A percentile compares a stretch with the other conserved stretches of the same genome.
Evolutionary conservation across 176 grass and related monocot genomes (phyloP).

Genomic region (Oryza glumipatula): DNA sequence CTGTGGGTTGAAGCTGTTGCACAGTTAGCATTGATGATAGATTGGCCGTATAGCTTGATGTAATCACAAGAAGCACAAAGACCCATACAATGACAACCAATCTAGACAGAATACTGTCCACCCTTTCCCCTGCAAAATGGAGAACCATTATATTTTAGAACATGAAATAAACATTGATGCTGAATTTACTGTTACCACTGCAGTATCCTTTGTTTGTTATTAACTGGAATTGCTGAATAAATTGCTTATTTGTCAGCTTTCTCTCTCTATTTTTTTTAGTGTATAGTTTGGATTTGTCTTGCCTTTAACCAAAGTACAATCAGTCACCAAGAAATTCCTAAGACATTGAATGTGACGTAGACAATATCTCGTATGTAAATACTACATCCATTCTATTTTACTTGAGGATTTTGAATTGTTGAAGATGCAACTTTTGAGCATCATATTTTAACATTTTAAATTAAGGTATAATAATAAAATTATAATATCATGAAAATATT

Average conservation of each 20-base stretch:
- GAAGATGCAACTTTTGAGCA: too few relatives aligned
- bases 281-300: neutral
- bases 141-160: neutral
- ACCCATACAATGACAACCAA: slow-evolving; percentile 41
- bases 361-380: neutral
- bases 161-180: neutral
- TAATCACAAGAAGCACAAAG: slow-evolving; percentile 51
- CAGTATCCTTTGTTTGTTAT: neutral
- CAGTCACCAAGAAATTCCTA: neutral
- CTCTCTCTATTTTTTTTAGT: neutral
- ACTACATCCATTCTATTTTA: too few relatives aligned
- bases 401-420: too few relatives aligned
- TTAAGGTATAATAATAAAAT: too few relatives aligned
- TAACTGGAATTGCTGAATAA: neutral
- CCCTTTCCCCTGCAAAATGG: slow-evolving; percentile 50
- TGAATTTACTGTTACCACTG: neutral
- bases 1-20: slow-evolving; percentile 55
- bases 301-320: neutral
- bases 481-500: too few relatives aligned
- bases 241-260: neutral
- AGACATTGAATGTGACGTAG: neutral
- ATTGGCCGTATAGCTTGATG: slow-evolving; percentile 70
- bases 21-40: slow-evolving; percentile 61
- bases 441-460: too few relatives aligned
- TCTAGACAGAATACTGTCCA: slow-evolving; percentile 49